Percentiles rank a stretch among this genome's conserved stretches.
Conservation (phyloP, 495 filamentous ascomycete genomes). For the Aspergillus cavernicola region DNA sequence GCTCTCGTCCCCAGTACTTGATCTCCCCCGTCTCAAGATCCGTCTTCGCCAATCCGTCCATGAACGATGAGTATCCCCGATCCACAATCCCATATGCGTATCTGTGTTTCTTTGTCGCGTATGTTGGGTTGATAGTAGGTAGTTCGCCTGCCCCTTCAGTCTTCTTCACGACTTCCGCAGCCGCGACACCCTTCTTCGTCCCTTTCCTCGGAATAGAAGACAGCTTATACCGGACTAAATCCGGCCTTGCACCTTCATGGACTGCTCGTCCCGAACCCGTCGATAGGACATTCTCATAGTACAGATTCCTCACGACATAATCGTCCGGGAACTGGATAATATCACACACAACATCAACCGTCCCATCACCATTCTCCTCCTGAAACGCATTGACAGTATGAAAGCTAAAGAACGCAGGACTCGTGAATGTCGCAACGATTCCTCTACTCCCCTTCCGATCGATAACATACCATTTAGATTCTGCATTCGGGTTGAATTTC, state of each 20-base stretch:
- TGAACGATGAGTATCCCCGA: constrained; percentile 13
- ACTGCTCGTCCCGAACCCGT: background rate
- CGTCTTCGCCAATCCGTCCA: constrained; percentile 11
- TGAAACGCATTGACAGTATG: constrained; percentile 17
- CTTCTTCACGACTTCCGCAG: background rate
- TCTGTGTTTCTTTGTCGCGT: background rate
- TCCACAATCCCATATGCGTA: constrained; percentile 7
- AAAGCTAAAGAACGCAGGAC: constrained; percentile 15
- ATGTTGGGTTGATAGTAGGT: constrained; percentile 14
- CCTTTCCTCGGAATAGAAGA: background rate
- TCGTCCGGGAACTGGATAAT: constrained; percentile 10
- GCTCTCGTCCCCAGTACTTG: constrained; percentile 5
- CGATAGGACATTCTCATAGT: constrained; percentile 15
- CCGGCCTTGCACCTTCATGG: background rate
- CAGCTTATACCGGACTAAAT: constrained; percentile 11
- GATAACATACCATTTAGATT: constrained; percentile 13
- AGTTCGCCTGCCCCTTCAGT: constrained; percentile 3
- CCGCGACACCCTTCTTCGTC: background rate
- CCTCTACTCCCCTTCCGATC: constrained; percentile 5
- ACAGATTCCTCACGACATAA: background rate
- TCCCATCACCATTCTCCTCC: background rate
- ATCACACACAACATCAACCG: constrained; percentile 13
- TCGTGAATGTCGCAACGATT: background rate
- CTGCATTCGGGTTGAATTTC: background rate
- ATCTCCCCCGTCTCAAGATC: constrained; percentile 11